A percentile compares a stretch with the other conserved stretches of the same genome.
Evolutionary conservation across 73 alveolate species (phyloP).

Genomic region (Tetrahymena malaccensis): DNA sequence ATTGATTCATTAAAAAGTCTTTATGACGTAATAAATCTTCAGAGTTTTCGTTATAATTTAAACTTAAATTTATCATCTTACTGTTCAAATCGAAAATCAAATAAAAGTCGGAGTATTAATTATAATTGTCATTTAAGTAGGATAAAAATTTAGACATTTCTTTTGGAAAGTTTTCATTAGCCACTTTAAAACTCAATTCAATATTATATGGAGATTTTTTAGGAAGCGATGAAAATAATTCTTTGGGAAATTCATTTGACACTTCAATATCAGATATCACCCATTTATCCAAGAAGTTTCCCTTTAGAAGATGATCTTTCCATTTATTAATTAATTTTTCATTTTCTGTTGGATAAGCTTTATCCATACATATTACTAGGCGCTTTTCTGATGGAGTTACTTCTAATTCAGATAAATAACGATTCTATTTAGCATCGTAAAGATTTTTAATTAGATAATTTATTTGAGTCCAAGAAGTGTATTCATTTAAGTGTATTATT

Average conservation of each 20-base stretch:
- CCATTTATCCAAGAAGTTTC: background rate
- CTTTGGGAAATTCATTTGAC: background rate
- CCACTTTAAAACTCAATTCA: background rate
- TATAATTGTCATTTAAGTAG: background rate
- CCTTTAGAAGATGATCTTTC: background rate
- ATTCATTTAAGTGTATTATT: background rate
- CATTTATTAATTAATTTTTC: background rate
- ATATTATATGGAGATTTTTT: background rate
- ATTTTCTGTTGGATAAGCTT: background rate
- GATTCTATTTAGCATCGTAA: background rate
- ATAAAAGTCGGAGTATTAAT: background rate
- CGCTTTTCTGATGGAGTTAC: background rate
- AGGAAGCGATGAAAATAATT: background rate
- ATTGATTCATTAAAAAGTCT: background rate
- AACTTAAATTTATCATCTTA: background rate
- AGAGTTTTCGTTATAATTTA: background rate
- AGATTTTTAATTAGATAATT: background rate
- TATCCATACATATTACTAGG: background rate
- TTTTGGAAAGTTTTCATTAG: background rate
- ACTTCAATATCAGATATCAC: background rate
- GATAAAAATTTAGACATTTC: background rate
- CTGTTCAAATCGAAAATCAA: background rate
- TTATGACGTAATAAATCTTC: background rate
- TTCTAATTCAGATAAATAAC: background rate
- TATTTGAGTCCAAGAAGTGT: background rate